A percentile compares a stretch with the other conserved stretches of the same genome.
phyloP scores from a whole-genome alignment of 2,329 filamentous ascomycete species.

The Phialocephala sp. region DNA sequence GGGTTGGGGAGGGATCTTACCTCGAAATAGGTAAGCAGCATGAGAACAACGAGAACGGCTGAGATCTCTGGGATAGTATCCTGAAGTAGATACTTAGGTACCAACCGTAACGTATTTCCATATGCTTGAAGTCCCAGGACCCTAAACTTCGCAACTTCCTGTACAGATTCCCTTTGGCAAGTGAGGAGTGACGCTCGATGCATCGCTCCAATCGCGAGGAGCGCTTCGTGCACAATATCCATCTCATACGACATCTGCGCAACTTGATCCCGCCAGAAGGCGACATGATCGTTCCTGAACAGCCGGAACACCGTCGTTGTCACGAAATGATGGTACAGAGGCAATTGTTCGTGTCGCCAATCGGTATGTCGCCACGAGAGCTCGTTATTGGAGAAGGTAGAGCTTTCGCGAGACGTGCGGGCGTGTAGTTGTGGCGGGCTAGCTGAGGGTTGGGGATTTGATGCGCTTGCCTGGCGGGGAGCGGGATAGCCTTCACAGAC shows the following conservation, averaged over 20 bases:
- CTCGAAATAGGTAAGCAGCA: constrained; percentile 33
- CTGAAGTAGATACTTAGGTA: constrained; percentile 20
- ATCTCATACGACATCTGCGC: constrained; percentile 33
- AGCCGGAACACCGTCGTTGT: constrained; percentile 30
- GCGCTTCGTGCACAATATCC: constrained; percentile 34
- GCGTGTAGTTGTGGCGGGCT: neutral
- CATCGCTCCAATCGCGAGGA: constrained; percentile 32
- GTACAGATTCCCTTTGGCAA: constrained; percentile 18
- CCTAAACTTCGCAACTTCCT: constrained; percentile 26
- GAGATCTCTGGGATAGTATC: constrained; percentile 12
- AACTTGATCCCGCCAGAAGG: constrained; percentile 35
- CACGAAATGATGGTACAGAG: constrained; percentile 37
- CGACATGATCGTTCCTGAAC: constrained; percentile 32
- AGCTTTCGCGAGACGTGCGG: neutral
- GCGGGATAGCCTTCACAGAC: constrained; percentile 30
- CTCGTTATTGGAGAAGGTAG: constrained; percentile 10
- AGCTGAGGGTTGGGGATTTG: neutral
- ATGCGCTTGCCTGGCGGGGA: constrained; percentile 12
- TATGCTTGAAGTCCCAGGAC: constrained; percentile 28
- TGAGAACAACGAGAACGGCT: constrained; percentile 27
- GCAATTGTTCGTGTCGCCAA: constrained; percentile 33
- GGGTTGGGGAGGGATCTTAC: constrained; percentile 1
- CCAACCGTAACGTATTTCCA: constrained; percentile 25
- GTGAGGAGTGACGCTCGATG: constrained; percentile 31
- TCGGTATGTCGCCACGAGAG: constrained; percentile 27